These are phyloP conservation scores for Diaporthe longicolla DNA, from an alignment of 2,329 filamentous ascomycete genomes.

Conservation along the genomic window DNA sequence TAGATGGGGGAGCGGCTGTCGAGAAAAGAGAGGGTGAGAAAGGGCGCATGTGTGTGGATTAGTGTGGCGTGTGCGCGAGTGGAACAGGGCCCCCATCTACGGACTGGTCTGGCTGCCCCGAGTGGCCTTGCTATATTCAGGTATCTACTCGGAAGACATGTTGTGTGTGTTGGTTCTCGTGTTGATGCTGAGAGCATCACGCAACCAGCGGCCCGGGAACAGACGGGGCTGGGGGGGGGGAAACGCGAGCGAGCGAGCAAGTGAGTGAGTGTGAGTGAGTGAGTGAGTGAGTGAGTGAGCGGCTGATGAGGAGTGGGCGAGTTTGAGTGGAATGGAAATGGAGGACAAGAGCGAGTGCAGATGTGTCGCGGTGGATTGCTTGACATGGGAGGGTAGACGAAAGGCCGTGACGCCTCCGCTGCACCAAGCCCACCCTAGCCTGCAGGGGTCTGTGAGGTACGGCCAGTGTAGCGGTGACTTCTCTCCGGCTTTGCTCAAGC, in stretches of 20 bases:
- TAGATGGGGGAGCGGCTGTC: constrained; percentile 12
- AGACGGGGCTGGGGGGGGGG: background rate
- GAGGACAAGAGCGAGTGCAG: constrained; percentile 35
- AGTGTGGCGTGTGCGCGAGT: constrained; percentile 19
- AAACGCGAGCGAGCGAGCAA: background rate
- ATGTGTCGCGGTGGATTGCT: constrained; percentile 41
- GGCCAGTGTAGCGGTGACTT: constrained; percentile 19
- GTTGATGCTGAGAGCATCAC: constrained; percentile 1
- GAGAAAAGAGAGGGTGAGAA: background rate
- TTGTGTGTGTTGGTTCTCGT: background rate
- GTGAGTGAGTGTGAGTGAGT: background rate
- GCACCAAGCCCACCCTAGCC: constrained; percentile 41
- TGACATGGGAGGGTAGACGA: constrained; percentile 37
- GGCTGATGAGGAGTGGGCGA: background rate
- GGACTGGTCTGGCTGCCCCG: background rate
- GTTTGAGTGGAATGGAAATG: constrained; percentile 32
- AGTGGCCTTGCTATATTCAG: background rate
- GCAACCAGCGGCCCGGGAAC: constrained; percentile 1
- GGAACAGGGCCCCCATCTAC: constrained; percentile 1
- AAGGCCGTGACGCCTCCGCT: constrained; percentile 41
- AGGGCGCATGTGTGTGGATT: constrained; percentile 3
- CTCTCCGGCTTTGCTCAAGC: constrained; percentile 13
- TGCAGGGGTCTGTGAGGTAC: constrained; percentile 15
- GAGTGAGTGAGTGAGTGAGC: background rate
- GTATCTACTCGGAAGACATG: background rate